A percentile compares a stretch with the other conserved stretches of the same genome.
Evolutionary conservation across 768 basidiomycete species (phyloP).

Genomic region (Rossbeevera mucosa): DNA sequence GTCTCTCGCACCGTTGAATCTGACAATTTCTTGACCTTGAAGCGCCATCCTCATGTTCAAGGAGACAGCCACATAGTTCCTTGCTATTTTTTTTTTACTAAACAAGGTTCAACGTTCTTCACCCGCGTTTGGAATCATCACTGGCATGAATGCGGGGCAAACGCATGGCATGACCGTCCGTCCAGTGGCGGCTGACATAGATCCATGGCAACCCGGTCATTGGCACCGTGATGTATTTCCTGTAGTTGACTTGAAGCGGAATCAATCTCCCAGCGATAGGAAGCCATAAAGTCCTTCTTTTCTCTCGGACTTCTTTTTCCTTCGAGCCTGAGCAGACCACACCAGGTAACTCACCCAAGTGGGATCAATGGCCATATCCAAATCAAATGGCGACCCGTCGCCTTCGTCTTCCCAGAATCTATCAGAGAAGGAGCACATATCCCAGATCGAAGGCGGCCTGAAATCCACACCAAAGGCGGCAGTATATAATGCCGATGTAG

Average conservation of each 20-base stretch:
- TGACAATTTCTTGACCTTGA: not conserved
- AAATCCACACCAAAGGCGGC: not conserved
- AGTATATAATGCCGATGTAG: conserved; percentile 44
- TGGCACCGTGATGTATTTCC: not conserved
- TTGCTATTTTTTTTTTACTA: conserved; percentile 1
- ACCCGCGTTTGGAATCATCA: not conserved
- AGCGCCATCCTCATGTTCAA: not conserved
- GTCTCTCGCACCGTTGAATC: not conserved
- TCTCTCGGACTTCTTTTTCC: not conserved
- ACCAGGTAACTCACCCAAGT: not conserved
- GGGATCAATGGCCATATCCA: not conserved
- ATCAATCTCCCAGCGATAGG: not conserved
- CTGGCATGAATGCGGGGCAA: not conserved
- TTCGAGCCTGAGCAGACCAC: not conserved
- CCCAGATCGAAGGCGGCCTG: not conserved
- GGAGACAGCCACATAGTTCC: not conserved
- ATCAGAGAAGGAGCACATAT: conserved; percentile 3
- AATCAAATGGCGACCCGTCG: not conserved
- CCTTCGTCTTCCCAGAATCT: not conserved
- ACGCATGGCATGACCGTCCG: not conserved
- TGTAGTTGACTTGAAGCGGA: not conserved
- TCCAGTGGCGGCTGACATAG: not conserved
- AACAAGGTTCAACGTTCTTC: not conserved
- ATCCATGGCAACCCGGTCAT: not conserved
- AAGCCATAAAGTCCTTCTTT: not conserved